Evolutionary conservation across 805 yeast species (phyloP).

Genomic region (Starmerella khaoyaiensis): DNA sequence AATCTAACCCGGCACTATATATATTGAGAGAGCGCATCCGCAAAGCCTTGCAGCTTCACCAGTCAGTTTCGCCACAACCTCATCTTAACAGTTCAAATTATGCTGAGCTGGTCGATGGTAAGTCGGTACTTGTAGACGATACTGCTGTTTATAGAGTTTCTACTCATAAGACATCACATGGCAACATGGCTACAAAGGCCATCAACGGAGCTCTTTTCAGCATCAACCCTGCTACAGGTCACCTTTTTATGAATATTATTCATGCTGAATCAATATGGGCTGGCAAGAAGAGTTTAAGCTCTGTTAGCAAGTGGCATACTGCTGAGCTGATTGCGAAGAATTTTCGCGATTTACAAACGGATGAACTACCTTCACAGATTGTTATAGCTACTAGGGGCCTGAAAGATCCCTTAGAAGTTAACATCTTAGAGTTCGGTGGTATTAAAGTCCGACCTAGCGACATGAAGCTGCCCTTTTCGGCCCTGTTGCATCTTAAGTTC

Average conservation of each 20-base stretch:
- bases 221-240: constrained; percentile 83
- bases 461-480: constrained; percentile 74
- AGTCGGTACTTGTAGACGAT: constrained; percentile 82
- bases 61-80: constrained; percentile 87
- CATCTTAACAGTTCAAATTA: constrained; percentile 79
- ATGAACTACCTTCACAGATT: constrained; percentile 88
- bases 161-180: constrained; percentile 83
- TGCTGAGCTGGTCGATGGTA: constrained; percentile 65
- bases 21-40: constrained; percentile 88
- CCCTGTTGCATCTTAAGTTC: constrained; percentile 71
- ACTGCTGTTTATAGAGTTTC: constrained; percentile 88
- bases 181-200: constrained; percentile 83
- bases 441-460: constrained; percentile 82
- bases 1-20: constrained; percentile 82
- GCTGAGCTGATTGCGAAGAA: constrained; percentile 95
- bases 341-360: constrained; percentile 74
- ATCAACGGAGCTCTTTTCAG: constrained; percentile 87
- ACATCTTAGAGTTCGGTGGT: constrained; percentile 92
- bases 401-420: constrained; percentile 89
- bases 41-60: constrained; percentile 85
- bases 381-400: constrained; percentile 84
- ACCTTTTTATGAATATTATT: constrained; percentile 72
- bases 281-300: constrained; percentile 88
- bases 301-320: constrained; percentile 93
- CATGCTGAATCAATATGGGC: constrained; percentile 86